These are phyloP conservation scores for Metarhizium brunneum DNA, from an alignment of 2,329 filamentous ascomycete genomes.

Conservation along the genomic window DNA sequence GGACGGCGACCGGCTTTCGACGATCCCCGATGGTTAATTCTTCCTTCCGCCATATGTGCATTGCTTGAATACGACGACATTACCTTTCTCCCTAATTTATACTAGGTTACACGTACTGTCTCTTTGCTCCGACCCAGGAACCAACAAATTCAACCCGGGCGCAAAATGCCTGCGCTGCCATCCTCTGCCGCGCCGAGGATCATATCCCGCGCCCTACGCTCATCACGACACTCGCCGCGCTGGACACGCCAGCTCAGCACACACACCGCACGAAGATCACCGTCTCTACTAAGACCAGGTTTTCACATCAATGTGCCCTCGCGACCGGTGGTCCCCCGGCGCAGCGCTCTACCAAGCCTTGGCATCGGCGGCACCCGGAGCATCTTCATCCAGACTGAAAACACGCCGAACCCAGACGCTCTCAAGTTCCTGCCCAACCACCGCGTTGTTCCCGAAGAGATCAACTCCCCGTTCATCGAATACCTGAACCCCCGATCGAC, in stretches of 20 bases:
- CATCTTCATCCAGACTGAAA: conserved; percentile 97
- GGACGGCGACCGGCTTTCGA: conserved; percentile 1
- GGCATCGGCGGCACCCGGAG: conserved; percentile 43
- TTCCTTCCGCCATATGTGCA: not conserved
- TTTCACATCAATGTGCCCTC: conserved; percentile 3
- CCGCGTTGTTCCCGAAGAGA: conserved; percentile 65
- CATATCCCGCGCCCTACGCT: conserved; percentile 15
- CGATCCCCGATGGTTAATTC: not conserved
- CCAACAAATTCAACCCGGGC: not conserved
- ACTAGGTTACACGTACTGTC: not conserved
- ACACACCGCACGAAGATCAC: conserved; percentile 4
- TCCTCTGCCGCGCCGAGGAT: conserved; percentile 14
- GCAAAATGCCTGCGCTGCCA: conserved; percentile 12
- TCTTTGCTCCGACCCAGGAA: not conserved
- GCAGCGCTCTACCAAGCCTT: conserved; percentile 5
- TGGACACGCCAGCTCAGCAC: conserved; percentile 21
- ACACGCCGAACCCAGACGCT: conserved; percentile 88
- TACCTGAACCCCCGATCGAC: conserved; percentile 86
- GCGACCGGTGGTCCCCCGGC: conserved; percentile 7
- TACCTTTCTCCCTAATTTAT: no score
- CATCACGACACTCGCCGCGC: conserved; percentile 15
- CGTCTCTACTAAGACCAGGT: not conserved
- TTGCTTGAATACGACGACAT: no score
- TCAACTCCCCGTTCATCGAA: conserved; percentile 75
- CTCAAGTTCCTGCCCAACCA: conserved; percentile 95